A percentile compares a stretch with the other conserved stretches of the same genome.
Conservation (phyloP, 2,329 filamentous ascomycete genomes). For the Verticillium klebahnii region DNA sequence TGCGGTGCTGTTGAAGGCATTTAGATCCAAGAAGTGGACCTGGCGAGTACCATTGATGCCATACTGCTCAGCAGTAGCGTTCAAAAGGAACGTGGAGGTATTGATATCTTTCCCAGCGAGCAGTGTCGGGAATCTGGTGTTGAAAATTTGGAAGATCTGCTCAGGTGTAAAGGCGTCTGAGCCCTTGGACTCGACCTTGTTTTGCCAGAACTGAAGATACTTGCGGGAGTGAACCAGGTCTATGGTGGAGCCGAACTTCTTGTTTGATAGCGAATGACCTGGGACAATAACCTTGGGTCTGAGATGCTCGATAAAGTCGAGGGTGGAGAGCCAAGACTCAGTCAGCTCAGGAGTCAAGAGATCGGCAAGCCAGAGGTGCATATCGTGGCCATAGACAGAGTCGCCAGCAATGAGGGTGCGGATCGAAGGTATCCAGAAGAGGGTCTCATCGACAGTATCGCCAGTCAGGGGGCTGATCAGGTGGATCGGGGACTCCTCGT, state of each 20-base stretch:
- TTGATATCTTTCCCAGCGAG: background rate
- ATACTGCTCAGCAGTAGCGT: too few relatives aligned
- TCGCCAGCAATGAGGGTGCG: conserved; percentile 7
- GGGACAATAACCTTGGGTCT: conserved; percentile 1
- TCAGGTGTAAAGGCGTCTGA: conserved; percentile 2
- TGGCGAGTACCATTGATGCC: too few relatives aligned
- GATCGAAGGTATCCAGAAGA: conserved; percentile 7
- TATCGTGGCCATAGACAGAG: conserved; percentile 6
- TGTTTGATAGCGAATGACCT: conserved; percentile 3
- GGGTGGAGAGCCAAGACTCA: conserved; percentile 4
- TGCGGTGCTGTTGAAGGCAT: too few relatives aligned
- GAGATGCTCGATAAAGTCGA: conserved; percentile 5
- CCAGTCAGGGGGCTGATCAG: conserved; percentile 3
- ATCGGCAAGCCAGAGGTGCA: conserved; percentile 10
- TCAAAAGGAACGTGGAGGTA: too few relatives aligned
- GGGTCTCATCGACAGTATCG: conserved; percentile 5
- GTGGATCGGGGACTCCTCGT: conserved; percentile 6
- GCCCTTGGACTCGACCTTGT: conserved; percentile 6
- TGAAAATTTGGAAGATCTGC: conserved; percentile 2
- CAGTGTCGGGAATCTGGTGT: conserved; percentile 3
- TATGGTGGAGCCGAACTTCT: background rate
- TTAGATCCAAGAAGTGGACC: too few relatives aligned
- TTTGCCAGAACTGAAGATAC: conserved; percentile 7
- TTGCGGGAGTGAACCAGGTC: conserved; percentile 5
- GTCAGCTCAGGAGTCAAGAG: conserved; percentile 6